phyloP scores from a whole-genome alignment of 768 basidiomycete species.

The Rickenella mellea region DNA sequence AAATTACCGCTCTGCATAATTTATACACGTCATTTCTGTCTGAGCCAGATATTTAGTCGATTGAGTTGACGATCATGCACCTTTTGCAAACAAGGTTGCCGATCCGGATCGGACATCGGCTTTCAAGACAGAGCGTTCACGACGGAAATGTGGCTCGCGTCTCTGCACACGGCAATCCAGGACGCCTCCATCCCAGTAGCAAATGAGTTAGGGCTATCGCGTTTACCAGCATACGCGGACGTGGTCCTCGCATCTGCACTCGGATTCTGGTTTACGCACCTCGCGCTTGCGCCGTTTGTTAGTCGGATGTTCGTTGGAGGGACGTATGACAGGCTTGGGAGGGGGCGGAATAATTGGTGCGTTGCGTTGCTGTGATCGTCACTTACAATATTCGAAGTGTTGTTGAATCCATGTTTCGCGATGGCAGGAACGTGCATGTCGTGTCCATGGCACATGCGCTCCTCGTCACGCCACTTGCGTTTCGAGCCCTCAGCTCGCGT shows the following conservation, averaged over 20 bases:
- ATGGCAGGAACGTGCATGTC: constrained; percentile 34
- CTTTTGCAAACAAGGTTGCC: too few species aligned
- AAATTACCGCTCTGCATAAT: too few species aligned
- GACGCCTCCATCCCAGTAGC: not conserved
- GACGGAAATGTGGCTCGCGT: too few species aligned
- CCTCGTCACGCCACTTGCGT: constrained; percentile 54
- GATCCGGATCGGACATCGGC: too few species aligned
- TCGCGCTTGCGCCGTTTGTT: constrained; percentile 44
- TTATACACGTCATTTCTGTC: too few species aligned
- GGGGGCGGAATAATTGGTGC: constrained; percentile 54
- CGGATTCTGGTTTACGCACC: constrained; percentile 28
- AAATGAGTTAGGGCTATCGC: not conserved
- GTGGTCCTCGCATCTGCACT: not conserved
- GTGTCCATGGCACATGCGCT: constrained; percentile 69
- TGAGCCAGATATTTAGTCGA: too few species aligned
- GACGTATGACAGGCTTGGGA: constrained; percentile 38
- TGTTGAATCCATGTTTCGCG: not conserved
- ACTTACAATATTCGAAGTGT: too few species aligned
- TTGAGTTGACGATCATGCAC: too few species aligned
- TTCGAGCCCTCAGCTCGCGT: constrained; percentile 39
- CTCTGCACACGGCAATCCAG: too few species aligned
- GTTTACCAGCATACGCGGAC: not conserved
- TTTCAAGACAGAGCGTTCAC: too few species aligned
- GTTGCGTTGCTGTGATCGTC: constrained; percentile 9
- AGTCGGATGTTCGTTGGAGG: constrained; percentile 37